Base-by-base conservation (phyloP, 257 asterid genomes). In the Plantago ovata region DNA sequence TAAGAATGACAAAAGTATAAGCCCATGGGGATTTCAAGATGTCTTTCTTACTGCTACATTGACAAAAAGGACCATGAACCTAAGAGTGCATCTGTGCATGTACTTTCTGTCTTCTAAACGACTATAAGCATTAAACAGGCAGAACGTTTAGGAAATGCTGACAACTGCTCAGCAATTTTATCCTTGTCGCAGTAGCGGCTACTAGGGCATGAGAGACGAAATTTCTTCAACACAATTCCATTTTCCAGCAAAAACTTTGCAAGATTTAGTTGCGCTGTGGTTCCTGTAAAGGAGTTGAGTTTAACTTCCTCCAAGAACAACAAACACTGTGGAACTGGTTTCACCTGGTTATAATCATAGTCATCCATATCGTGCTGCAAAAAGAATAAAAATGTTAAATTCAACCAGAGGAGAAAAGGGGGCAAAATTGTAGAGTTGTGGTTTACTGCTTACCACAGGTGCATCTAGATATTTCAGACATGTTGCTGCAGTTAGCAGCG, bases 371-470 rank as follows among this genome's bases (percentile, higher is more conserved):
- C 23, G 19, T 8, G 11, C 7, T 10, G 23, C 19, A 10, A 16
- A 10, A 20, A 14, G 20, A 48, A 48, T 4, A 23, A 20, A 8
- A 18, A 2, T 18, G 9, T 20, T 10, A 20, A 13, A 2, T 3
- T 18, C 3, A 15, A 47, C 22, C 9, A 48, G 23, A 8, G 28
- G 19, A 18, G 14, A 21, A 20, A 20, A 18, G 54, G 13, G 12
- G 54, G 19, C 9, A 43, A 14, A 7, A 13, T 15, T 3, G 19
- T 20, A 48, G 9, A 13, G 6, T 0, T 18, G 23, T 10, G 20
- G 10, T 8, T 20, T 43, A 2, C 3, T 9, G 19, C 56, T 60
- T 46, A 60, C 65, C 65, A 48, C 10, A 60, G 45, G 19, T 45
- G 38, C 13, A 3, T 4, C 36, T 7, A 60, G 32, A 15, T 12